Conservation (phyloP, 2,329 filamentous ascomycete genomes). For the Aspergillus novoparasiticus region DNA sequence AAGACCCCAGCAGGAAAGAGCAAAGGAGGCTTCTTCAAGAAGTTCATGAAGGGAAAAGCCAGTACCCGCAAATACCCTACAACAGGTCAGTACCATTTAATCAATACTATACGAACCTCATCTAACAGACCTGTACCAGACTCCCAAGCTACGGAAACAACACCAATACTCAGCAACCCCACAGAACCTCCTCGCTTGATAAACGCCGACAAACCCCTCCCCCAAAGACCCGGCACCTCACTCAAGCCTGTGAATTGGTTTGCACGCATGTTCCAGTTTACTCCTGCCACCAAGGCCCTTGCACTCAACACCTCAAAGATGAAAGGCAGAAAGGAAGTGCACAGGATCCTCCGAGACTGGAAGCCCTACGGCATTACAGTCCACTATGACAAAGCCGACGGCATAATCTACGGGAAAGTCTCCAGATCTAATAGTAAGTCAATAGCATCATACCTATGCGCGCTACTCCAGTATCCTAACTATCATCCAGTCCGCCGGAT, state of each 20-base stretch:
- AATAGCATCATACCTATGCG: neutral
- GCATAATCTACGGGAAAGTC: conserved; percentile 78
- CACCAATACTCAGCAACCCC: conserved; percentile 16
- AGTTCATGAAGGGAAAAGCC: conserved; percentile 54
- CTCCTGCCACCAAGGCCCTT: conserved; percentile 74
- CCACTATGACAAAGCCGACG: conserved; percentile 74
- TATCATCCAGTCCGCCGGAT: conserved; percentile 67
- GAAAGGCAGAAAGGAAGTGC: conserved; percentile 76
- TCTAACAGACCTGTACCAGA: conserved; percentile 10
- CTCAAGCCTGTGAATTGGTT: conserved; percentile 76
- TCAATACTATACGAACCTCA: neutral
- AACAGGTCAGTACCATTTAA: conserved; percentile 38
- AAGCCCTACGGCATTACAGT: conserved; percentile 80
- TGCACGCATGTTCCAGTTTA: conserved; percentile 83
- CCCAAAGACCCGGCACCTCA: conserved; percentile 18
- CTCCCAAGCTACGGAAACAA: conserved; percentile 5
- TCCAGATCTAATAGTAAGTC: conserved; percentile 75
- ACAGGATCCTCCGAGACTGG: conserved; percentile 77
- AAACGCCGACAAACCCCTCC: conserved; percentile 20
- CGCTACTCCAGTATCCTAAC: conserved; percentile 18
- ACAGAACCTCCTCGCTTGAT: conserved; percentile 21
- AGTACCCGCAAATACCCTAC: conserved; percentile 35
- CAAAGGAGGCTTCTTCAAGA: conserved; percentile 54
- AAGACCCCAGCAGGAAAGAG: conserved; percentile 22
- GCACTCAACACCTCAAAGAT: conserved; percentile 74